A percentile compares a stretch with the other conserved stretches of the same genome.
Conservation (phyloP, 441 rosid species). For the Adansonia rubrostipa region DNA sequence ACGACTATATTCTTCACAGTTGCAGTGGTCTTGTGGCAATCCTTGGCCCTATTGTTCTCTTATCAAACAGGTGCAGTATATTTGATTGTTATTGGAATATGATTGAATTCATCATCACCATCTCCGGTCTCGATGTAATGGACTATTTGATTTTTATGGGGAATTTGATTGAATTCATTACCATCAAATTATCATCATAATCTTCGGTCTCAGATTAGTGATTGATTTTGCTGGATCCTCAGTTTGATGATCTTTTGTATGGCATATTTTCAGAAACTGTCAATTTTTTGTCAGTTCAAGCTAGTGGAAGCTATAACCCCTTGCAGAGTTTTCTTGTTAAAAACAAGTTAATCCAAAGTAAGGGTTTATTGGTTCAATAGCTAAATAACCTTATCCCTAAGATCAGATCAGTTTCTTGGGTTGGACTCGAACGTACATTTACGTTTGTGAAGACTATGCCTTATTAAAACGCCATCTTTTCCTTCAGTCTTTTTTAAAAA, state of each 20-base stretch:
- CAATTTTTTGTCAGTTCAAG: not conserved
- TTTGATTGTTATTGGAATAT: not conserved
- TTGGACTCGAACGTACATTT: too few relatives aligned
- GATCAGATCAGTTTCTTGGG: too few relatives aligned
- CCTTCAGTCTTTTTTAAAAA: too few relatives aligned
- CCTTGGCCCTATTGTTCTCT: not conserved
- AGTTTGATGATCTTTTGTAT: not conserved
- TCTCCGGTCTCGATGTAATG: not conserved
- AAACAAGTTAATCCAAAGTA: not conserved
- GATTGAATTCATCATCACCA: not conserved
- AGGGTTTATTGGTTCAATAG: not conserved
- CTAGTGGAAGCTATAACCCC: not conserved
- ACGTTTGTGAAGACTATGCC: too few relatives aligned
- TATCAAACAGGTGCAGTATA: not conserved
- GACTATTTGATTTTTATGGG: too few relatives aligned
- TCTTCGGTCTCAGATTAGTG: not conserved
- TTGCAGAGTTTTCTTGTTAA: not conserved
- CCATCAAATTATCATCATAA: too few relatives aligned
- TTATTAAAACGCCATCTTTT: too few relatives aligned
- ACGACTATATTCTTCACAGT: not conserved
- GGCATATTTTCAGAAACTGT: not conserved
- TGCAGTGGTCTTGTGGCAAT: not conserved
- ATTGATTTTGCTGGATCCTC: not conserved
- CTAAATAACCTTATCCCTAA: too few relatives aligned
- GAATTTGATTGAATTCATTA: too few relatives aligned